Evolutionary conservation across 2,329 filamentous ascomycete species (phyloP).

Genomic region (Penicillium janthinellum): DNA sequence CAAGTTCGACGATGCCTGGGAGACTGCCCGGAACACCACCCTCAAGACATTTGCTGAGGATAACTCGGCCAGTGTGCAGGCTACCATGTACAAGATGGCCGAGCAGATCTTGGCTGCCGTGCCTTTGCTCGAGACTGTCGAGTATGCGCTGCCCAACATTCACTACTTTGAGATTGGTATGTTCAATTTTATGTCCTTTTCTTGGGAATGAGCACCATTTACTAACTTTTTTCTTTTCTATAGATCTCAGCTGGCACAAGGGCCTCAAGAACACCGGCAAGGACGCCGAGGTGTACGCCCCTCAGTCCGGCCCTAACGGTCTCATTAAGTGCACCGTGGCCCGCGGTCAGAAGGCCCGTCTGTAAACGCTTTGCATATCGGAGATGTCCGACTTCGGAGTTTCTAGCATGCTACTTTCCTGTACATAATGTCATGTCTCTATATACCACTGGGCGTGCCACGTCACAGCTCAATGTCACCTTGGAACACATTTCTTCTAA

Average conservation of each 20-base stretch:
- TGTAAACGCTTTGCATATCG: conserved; percentile 27
- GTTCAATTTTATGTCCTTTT: conserved; percentile 28
- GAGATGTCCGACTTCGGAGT: conserved; percentile 7
- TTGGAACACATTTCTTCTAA: conserved; percentile 15
- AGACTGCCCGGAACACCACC: conserved; percentile 78
- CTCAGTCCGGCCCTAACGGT: conserved; percentile 89
- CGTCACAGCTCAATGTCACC: conserved; percentile 15
- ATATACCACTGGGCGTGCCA: conserved; percentile 26
- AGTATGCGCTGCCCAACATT: conserved; percentile 92
- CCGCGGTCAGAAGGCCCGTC: conserved; percentile 37
- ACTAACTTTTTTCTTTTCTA: conserved; percentile 4
- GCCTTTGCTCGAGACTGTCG: conserved; percentile 70
- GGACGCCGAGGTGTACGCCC: conserved; percentile 92
- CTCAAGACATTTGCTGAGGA: conserved; percentile 88
- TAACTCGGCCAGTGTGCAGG: conserved; percentile 88
- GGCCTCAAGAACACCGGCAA: conserved; percentile 91
- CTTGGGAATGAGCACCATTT: not conserved
- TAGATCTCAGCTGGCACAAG: conserved; percentile 96
- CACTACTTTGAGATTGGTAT: conserved; percentile 91
- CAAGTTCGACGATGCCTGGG: conserved; percentile 78
- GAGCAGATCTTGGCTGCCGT: conserved; percentile 78
- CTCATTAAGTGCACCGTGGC: conserved; percentile 89
- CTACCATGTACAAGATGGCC: conserved; percentile 99
- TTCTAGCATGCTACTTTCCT: conserved; percentile 13
- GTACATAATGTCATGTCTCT: conserved; percentile 27